A percentile compares a stretch with the other conserved stretches of the same genome.
Conservation (phyloP, 306 rosid species). For the Oxytropis ochrocephala region DNA sequence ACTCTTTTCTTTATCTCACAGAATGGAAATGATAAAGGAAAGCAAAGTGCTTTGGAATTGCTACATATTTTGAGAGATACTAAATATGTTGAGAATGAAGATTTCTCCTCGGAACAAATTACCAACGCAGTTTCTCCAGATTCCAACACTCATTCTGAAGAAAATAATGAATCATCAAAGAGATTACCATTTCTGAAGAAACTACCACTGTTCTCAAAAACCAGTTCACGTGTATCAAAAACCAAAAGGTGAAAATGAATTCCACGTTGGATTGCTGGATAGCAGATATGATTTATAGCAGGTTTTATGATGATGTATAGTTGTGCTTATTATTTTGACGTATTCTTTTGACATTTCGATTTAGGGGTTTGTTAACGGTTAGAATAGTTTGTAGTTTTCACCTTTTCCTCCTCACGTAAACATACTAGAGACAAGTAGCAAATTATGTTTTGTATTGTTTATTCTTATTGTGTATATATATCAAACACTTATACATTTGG, state of each 20-base stretch:
- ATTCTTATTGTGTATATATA: slow-evolving; percentile 28
- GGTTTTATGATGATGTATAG: slow-evolving; percentile 18
- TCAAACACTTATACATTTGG: background rate
- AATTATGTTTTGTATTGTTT: background rate
- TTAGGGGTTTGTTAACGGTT: slow-evolving; percentile 11
- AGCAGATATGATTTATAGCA: background rate
- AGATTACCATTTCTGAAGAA: slow-evolving; percentile 36
- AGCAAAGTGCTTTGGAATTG: slow-evolving; percentile 50
- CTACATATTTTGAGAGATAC: slow-evolving; percentile 51
- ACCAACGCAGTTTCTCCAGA: slow-evolving; percentile 20
- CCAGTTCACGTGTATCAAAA: slow-evolving; percentile 17
- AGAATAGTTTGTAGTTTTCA: background rate
- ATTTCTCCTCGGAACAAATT: slow-evolving; percentile 15
- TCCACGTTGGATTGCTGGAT: slow-evolving; percentile 11
- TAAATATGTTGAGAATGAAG: slow-evolving; percentile 23
- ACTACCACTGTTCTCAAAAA: slow-evolving; percentile 32
- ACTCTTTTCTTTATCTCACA: slow-evolving; percentile 45
- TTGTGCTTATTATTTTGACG: slow-evolving; percentile 2
- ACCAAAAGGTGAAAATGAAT: slow-evolving; percentile 34
- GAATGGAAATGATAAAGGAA: slow-evolving; percentile 67
- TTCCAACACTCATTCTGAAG: slow-evolving; percentile 20
- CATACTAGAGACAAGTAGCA: background rate
- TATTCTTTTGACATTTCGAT: background rate
- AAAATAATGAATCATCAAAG: slow-evolving; percentile 41
- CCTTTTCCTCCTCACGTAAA: background rate